Evolutionary conservation across 1,139 yeast genomes (phyloP), one percentile per base, ranked within the genome.

Genomic region (Magnusiomyces ingens): DNA sequence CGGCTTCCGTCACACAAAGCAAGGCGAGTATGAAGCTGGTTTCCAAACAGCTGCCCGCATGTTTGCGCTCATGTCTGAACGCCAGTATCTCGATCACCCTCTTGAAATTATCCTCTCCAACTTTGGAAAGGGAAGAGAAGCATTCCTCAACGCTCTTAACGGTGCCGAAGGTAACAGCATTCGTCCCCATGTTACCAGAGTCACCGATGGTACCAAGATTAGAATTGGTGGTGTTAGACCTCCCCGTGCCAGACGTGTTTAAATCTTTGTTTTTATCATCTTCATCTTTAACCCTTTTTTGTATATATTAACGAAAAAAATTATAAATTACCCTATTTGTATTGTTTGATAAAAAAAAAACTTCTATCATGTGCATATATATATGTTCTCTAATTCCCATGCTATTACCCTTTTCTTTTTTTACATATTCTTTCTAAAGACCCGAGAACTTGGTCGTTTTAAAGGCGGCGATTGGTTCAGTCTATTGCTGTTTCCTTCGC

Each of bases 1-100:
- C 18, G 76, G 76, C 12, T 72, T 66, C 76, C 67, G 61, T 67
- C 78, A 63, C 66, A 75, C 66, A 64, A 78, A 61, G 69, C 69
- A 96, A 71, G 88, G 95, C 52, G 96, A 90, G 68, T 88, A 88
- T 66, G 99, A 91, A 71, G 97, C 96, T 1, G 87, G 85, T n/a
- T 90, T 85, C 75, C 96, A 90, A 67, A 86, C 93, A 12, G 75
- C 90, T 21, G 74, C 90, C 8, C 79, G 80, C 60, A 76, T 87
- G 74, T 89, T 91, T 70, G 78, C 83, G 59, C 70, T 78, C 58
- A 86, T 91, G 64, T 81, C 82, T 64, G 67, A 72, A 54, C 75
- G 76, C 59, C 78, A 77, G 46, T 72, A 77, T 57, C 70, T 82
- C 52, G 52, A 49, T 57, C 54, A 19, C 11, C 45, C 47, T 3